Evolutionary conservation across 1,284 basidiomycete genomes (phyloP), one percentile per base, ranked within the genome.

Genomic region (Golubevia sp.): DNA sequence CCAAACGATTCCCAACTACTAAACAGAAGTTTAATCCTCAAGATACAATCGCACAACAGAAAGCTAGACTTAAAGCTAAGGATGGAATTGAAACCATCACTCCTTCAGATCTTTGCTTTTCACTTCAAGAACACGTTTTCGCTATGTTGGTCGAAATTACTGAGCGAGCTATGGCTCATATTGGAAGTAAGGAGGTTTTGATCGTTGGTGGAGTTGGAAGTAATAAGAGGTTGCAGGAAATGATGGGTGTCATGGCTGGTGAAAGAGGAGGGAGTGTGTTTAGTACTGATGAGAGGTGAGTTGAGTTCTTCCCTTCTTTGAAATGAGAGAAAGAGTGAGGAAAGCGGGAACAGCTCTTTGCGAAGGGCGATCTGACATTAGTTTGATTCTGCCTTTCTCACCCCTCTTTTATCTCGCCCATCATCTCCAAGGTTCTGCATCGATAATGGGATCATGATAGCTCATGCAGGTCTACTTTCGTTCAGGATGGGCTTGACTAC

Each of bases 381-480:
- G 38, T 7, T n/a, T 26, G 25, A 44, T 26, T 21, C 27, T 1
- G 25, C 18, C 34, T 55, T 25, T 34, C 21, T 20, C 48, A 2
- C 34, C 15, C 48, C 48, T 18, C 48, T 30, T 15, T n/a, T 50
- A 38, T 55, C n/a, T 4, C 18, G 59, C 7, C 26, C 1, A 0
- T 20, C 26, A 20, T 21, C 34, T 63, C 6, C 4, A 72, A 96
- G 94, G 61, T 98, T 97, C 85, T 98, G 96, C 84, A 98, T 99
- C 68, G 97, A 99, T 85, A 99, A 99, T 78, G 97, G 97, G 2
- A 96, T 99, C 78, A 99, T 99, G 97, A 99, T 99, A 62, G 97
- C 97, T 0, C 97, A 99, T 84, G 97, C 97, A 1, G 96, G 96
- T 25, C 86, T 99, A 55, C 87, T 99, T 48, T 90, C 91, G 63